Base-by-base conservation (phyloP, 1,284 basidiomycete genomes). In the Sphaerobolus stellatus region DNA sequence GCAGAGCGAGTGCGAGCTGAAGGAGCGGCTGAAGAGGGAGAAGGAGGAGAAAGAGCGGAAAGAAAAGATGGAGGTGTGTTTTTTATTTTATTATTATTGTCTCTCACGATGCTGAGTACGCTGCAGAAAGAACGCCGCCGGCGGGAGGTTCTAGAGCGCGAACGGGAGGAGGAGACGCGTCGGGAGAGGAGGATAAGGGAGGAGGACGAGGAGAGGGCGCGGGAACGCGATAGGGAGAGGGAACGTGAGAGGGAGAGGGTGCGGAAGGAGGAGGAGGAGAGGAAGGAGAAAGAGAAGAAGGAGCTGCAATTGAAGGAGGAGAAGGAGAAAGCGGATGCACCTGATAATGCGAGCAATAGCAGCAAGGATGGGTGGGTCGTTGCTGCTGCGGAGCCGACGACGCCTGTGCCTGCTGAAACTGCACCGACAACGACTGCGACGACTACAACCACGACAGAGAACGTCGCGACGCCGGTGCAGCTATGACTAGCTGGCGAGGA, bases 1-100 rank as follows among this genome's bases (percentile, higher is more conserved):
- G 25, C 68, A 78, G 44, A 75, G 76, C 53, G 89, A 91, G 73
- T 77, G 86, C 58, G 81, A 83, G 69, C 79, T 89, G 75, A 76
- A 78, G 59, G 86, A 86, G 70, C 77, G 84, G 60, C 70, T 90
- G 58, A 76, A 79, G 72, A 77, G 78, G 63, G 87, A 90, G 73
- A 83, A 82, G 63, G 84, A 86, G 65, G 83, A 78, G 45, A 75
- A 80, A 36, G 86, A 88, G 65, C 63, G 78, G 55, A 79, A 80
- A 69, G 77, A 79, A 66, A 84, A 84, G 66, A 69, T 77, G 48
- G 78, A 86, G n/a, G n/a, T n/a, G n/a, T n/a, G n/a, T n/a, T n/a
- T n/a, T n/a, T n/a, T n/a, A n/a, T n/a, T n/a, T n/a, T n/a, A n/a
- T n/a, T n/a, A n/a, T n/a, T n/a, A n/a, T n/a, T n/a, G n/a, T n/a